phyloP scores from a whole-genome alignment of 2,329 filamentous ascomycete genomes.

The Talaromyces sp. region DNA sequence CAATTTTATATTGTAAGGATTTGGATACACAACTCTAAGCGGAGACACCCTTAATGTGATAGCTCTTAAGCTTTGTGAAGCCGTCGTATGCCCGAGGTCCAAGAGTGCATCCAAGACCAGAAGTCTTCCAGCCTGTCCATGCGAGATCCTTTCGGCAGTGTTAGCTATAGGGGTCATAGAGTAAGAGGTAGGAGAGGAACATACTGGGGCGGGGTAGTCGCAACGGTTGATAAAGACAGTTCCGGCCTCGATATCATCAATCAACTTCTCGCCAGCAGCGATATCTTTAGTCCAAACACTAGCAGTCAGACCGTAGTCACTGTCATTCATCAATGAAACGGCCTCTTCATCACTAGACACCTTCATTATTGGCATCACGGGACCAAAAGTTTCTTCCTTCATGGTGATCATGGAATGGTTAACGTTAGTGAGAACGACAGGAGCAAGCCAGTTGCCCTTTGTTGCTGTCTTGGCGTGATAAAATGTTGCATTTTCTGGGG shows the following conservation, averaged over 20 bases:
- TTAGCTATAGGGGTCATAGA: not conserved
- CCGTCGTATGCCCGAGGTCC: constrained; percentile 87
- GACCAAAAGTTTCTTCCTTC: constrained; percentile 91
- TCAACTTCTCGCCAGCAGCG: constrained; percentile 70
- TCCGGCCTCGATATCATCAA: constrained; percentile 80
- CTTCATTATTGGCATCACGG: constrained; percentile 84
- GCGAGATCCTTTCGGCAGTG: constrained; percentile 70
- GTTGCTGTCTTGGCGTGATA: constrained; percentile 69
- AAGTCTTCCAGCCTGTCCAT: constrained; percentile 95
- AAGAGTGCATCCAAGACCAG: constrained; percentile 82
- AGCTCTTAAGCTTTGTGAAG: constrained; percentile 92
- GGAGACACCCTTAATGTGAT: constrained; percentile 64
- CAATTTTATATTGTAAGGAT: not conserved
- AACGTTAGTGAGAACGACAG: constrained; percentile 76
- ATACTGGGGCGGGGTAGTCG: constrained; percentile 84
- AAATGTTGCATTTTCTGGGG: constrained; percentile 75
- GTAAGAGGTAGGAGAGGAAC: constrained; percentile 37
- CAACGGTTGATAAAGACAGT: constrained; percentile 93
- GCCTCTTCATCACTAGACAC: constrained; percentile 79
- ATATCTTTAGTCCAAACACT: constrained; percentile 93
- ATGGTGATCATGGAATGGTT: constrained; percentile 83
- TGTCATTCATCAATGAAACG: constrained; percentile 83
- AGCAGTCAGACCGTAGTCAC: constrained; percentile 85
- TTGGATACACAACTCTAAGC: not conserved
- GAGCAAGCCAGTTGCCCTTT: constrained; percentile 81